A percentile compares a stretch with the other conserved stretches of the same genome.
phyloP scores from a whole-genome alignment of 2,329 filamentous ascomycete species.

The Alternaria gaisen region DNA sequence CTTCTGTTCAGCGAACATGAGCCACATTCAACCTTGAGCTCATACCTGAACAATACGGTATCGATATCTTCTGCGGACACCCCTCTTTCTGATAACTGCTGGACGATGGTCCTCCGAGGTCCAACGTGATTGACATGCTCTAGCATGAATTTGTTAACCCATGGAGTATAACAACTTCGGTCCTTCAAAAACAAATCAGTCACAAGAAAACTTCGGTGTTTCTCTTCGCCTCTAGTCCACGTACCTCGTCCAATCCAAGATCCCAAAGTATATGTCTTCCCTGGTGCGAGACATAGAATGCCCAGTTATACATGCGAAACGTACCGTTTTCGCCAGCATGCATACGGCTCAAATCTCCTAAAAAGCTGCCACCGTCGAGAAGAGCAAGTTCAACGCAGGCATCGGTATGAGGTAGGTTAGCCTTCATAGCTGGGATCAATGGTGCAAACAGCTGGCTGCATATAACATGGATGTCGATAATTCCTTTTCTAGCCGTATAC shows the following conservation, averaged over 20 bases:
- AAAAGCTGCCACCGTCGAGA: conserved; percentile 47
- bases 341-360: conserved; percentile 37
- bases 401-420: conserved; percentile 23
- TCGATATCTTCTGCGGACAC: conserved; percentile 32
- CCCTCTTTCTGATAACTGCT: conserved; percentile 38
- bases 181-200: conserved; percentile 27
- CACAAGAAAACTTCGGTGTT: background rate
- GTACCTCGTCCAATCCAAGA: conserved; percentile 43
- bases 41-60: conserved; percentile 43
- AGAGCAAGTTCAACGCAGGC: conserved; percentile 37
- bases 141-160: conserved; percentile 46
- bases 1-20: background rate
- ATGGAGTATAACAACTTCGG: conserved; percentile 43
- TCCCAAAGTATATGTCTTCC: conserved; percentile 44
- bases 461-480: background rate
- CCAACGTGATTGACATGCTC: conserved; percentile 38
- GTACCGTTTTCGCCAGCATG: conserved; percentile 39
- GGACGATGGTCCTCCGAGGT: conserved; percentile 37
- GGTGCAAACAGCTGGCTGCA: background rate
- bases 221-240: background rate
- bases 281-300: conserved; percentile 40
- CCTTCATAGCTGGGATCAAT: background rate
- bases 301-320: conserved; percentile 50
- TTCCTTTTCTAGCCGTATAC: background rate
- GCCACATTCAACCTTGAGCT: background rate